Evolutionary conservation across 2,329 filamentous ascomycete species (phyloP).

Genomic region (Xylariaceae sp.): DNA sequence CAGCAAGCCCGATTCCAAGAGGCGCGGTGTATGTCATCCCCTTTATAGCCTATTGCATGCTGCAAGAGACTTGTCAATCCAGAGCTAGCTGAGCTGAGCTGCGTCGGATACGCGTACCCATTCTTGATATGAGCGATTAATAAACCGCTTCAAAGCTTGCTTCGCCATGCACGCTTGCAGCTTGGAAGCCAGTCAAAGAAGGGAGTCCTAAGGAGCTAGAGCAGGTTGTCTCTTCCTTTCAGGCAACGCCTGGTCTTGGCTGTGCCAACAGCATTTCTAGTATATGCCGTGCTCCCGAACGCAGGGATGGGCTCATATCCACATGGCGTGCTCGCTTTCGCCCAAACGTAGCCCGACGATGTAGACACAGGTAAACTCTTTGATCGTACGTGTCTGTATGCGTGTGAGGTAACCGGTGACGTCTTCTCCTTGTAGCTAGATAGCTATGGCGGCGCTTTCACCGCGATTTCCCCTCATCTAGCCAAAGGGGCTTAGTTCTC

Average conservation of each 20-base stretch:
- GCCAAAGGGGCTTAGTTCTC: not conserved
- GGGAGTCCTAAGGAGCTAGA: not conserved
- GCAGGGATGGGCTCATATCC: not conserved
- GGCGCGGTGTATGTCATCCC: not conserved
- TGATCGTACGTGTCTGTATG: no score
- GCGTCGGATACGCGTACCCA: not conserved
- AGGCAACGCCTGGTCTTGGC: no score
- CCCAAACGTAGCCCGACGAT: not conserved
- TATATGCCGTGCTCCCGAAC: not conserved
- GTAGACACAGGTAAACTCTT: not conserved
- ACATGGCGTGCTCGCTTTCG: not conserved
- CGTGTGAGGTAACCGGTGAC: conserved; percentile 7
- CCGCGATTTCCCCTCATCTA: conserved; percentile 19
- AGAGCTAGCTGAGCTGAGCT: not conserved
- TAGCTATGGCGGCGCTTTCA: conserved; percentile 14
- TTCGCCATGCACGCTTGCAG: not conserved
- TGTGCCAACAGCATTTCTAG: no score
- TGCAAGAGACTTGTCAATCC: not conserved
- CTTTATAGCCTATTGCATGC: not conserved
- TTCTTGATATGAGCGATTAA: not conserved
- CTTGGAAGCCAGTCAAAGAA: not conserved
- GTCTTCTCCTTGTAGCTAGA: not conserved
- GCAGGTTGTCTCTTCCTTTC: not conserved
- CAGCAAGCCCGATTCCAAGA: not conserved
- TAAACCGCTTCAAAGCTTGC: not conserved